A percentile compares a stretch with the other conserved stretches of the same genome.
Evolutionary conservation across 495 filamentous ascomycete genomes (phyloP).

Genomic region (Clohesyomyces aquaticus): DNA sequence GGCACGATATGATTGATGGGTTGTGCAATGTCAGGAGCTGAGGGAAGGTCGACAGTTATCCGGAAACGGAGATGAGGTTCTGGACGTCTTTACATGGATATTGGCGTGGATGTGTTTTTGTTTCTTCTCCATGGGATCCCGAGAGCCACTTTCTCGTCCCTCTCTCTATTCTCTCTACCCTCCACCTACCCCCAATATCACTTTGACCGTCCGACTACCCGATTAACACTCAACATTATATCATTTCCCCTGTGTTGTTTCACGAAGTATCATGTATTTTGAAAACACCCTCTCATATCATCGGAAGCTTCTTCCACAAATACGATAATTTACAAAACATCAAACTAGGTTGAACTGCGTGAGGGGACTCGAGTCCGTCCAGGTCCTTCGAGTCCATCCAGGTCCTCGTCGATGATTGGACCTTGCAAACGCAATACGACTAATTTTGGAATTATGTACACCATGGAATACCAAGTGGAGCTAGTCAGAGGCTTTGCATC

Average conservation of each 20-base stretch:
- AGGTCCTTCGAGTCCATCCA: too few relatives aligned
- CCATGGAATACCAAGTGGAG: too few relatives aligned
- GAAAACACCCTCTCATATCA: constrained; percentile 14
- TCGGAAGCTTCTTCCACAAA: constrained; percentile 11
- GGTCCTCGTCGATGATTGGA: too few relatives aligned
- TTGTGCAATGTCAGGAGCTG: constrained; percentile 23
- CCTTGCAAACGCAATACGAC: too few relatives aligned
- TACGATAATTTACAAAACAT: not conserved
- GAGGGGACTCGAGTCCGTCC: too few relatives aligned
- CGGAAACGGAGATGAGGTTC: not conserved
- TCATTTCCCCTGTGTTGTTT: constrained; percentile 9
- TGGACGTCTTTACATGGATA: constrained; percentile 31
- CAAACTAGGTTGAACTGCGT: too few relatives aligned
- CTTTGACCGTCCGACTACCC: constrained; percentile 1
- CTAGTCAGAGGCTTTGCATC: too few relatives aligned
- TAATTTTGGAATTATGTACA: too few relatives aligned
- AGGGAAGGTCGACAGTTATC: constrained; percentile 2
- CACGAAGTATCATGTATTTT: constrained; percentile 26
- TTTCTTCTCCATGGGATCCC: not conserved
- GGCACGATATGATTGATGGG: constrained; percentile 25
- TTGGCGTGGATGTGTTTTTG: constrained; percentile 31
- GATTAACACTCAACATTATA: constrained; percentile 12
- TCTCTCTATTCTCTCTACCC: not conserved
- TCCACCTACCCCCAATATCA: not conserved
- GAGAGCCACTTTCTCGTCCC: not conserved